phyloP scores from a whole-genome alignment of 805 yeast genomes.

The Yarrowia divulgata region DNA sequence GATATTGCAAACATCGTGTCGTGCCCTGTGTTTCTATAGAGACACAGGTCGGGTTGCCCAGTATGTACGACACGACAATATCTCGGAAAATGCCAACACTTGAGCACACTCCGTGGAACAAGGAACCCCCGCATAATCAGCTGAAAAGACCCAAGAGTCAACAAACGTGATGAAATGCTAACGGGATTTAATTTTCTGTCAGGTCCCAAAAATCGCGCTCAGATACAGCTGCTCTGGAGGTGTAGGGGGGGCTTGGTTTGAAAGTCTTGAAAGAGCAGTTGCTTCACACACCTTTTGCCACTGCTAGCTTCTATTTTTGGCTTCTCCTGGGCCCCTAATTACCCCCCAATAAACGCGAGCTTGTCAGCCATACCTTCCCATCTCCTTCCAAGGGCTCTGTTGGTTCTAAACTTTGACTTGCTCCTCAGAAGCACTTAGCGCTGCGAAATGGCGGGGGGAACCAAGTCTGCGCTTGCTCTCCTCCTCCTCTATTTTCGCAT shows the following conservation, averaged over 20 bases:
- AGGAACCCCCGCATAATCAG: slow-evolving; percentile 21
- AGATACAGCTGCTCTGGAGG: no score
- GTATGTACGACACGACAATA: no score
- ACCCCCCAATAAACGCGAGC: neutral
- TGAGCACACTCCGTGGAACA: neutral
- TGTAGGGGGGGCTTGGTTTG: no score
- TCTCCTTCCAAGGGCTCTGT: neutral
- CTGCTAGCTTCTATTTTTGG: no score
- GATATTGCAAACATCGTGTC: neutral
- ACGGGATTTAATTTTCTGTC: neutral
- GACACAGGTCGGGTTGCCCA: no score
- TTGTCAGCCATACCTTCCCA: slow-evolving; percentile 1
- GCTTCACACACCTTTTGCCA: no score
- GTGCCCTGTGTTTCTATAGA: neutral
- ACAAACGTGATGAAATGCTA: slow-evolving; percentile 27
- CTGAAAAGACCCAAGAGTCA: neutral
- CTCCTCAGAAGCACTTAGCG: neutral
- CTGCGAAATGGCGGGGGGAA: slow-evolving; percentile 3
- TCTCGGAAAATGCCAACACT: no score
- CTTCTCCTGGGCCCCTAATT: no score
- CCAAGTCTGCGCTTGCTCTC: slow-evolving; percentile 1
- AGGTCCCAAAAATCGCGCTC: slow-evolving; percentile 5
- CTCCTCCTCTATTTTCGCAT: neutral
- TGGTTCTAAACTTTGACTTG: slow-evolving; percentile 2
- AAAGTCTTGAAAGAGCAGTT: no score